Conservation (phyloP, 2,329 filamentous ascomycete genomes). For the Aspergillus sp. region DNA sequence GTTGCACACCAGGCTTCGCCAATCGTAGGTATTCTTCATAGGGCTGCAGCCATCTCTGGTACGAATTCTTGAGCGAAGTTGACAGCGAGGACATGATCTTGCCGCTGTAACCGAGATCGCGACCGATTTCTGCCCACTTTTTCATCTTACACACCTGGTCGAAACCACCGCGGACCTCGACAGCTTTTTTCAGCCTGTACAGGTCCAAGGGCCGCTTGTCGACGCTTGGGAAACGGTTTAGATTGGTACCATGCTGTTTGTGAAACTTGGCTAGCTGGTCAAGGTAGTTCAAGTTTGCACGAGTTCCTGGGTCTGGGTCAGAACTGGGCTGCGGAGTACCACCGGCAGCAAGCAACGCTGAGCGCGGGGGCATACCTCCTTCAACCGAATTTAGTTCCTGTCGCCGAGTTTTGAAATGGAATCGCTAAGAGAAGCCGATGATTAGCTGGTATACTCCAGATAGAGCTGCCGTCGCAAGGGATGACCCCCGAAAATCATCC, state of each 20-base stretch:
- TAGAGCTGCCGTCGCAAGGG: slow-evolving; percentile 1
- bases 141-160: slow-evolving; percentile 96
- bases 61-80: slow-evolving; percentile 97
- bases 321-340: slow-evolving; percentile 35
- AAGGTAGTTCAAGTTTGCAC: slow-evolving; percentile 93
- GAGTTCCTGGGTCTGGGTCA: slow-evolving; percentile 70
- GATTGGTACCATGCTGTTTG: slow-evolving; percentile 91
- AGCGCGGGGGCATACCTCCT: slow-evolving; percentile 70
- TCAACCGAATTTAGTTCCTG: slow-evolving; percentile 98
- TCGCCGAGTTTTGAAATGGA: slow-evolving; percentile 94
- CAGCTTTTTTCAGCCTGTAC: slow-evolving; percentile 94
- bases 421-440: slow-evolving; percentile 64
- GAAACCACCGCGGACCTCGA: slow-evolving; percentile 92
- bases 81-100: slow-evolving; percentile 99
- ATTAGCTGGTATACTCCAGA: slow-evolving; percentile 23
- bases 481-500: neutral
- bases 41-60: slow-evolving; percentile 93
- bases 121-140: slow-evolving; percentile 98
- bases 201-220: slow-evolving; percentile 96
- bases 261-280: slow-evolving; percentile 96
- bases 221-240: slow-evolving; percentile 92
- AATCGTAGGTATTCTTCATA: slow-evolving; percentile 93
- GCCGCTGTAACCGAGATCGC: slow-evolving; percentile 94
- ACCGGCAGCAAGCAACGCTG: slow-evolving; percentile 35
- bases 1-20: slow-evolving; percentile 94